phyloP scores from a whole-genome alignment of 805 yeast species.

The Nakazawaea anatomiae region DNA sequence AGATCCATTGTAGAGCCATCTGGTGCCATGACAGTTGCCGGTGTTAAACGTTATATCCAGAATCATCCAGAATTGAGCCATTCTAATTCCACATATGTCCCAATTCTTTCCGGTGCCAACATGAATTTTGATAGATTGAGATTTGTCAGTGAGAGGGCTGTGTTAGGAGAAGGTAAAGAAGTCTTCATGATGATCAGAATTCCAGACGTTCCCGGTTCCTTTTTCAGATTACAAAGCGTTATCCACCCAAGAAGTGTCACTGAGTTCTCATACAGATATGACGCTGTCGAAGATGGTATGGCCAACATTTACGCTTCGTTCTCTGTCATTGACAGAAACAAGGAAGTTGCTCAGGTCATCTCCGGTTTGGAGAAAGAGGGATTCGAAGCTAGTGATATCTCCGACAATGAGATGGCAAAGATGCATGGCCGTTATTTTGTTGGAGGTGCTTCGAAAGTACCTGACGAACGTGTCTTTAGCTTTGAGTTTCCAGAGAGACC shows the following conservation, averaged over 20 bases:
- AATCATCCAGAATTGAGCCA: conserved; percentile 68
- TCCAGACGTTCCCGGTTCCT: conserved; percentile 92
- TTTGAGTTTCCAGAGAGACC: conserved; percentile 98
- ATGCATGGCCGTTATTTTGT: conserved; percentile 94
- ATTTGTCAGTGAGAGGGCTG: conserved; percentile 95
- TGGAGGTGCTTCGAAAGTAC: conserved; percentile 78
- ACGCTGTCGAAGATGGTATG: conserved; percentile 32
- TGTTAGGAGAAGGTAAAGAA: conserved; percentile 97
- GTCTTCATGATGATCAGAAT: conserved; percentile 85
- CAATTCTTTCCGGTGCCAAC: conserved; percentile 92
- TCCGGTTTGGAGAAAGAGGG: conserved; percentile 55
- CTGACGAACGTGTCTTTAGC: conserved; percentile 70
- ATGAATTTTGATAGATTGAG: conserved; percentile 96
- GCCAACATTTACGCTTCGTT: conserved; percentile 90
- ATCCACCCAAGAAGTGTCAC: conserved; percentile 88
- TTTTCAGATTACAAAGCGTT: conserved; percentile 65
- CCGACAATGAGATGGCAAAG: conserved; percentile 92
- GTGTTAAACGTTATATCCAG: conserved; percentile 75
- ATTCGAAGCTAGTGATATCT: conserved; percentile 74
- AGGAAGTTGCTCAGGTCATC: conserved; percentile 64
- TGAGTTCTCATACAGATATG: conserved; percentile 86
- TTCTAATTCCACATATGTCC: conserved; percentile 64
- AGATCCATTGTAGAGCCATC: conserved; percentile 93
- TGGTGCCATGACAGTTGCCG: conserved; percentile 96
- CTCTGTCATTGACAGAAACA: conserved; percentile 68